Conservation (phyloP, 768 basidiomycete genomes). For the Russula abietina region DNA sequence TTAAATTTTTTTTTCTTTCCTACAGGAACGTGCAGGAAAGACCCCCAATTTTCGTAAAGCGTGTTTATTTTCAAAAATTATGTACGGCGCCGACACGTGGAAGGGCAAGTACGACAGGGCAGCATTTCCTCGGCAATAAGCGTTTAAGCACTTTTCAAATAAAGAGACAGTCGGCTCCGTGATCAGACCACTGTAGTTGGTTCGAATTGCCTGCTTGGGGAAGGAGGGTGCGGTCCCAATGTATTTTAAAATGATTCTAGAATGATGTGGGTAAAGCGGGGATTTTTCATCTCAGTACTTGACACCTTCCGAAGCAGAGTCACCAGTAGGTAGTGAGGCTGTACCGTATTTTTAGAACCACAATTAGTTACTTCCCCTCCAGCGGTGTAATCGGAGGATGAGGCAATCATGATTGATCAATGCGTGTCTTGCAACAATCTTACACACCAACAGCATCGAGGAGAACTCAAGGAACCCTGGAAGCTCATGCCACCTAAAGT, state of each 20-base stretch:
- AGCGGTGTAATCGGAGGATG: slow-evolving; percentile 21
- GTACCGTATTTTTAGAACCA: slow-evolving; percentile 4
- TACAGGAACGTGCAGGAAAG: slow-evolving; percentile 11
- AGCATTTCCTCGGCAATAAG: slow-evolving; percentile 20
- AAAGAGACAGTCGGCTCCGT: slow-evolving; percentile 14
- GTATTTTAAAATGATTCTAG: background rate
- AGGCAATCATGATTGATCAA: slow-evolving; percentile 14
- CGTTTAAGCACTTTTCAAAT: slow-evolving; percentile 23
- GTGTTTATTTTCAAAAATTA: slow-evolving; percentile 5
- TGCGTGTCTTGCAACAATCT: background rate
- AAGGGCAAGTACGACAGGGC: slow-evolving; percentile 5
- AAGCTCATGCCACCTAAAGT: background rate
- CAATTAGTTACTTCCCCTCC: background rate
- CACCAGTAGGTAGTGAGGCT: slow-evolving; percentile 18
- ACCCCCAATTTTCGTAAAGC: slow-evolving; percentile 4
- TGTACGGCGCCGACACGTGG: slow-evolving; percentile 10
- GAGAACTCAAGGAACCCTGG: slow-evolving; percentile 11
- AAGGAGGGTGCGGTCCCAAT: background rate
- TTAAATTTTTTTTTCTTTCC: slow-evolving; percentile 1
- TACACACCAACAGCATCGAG: slow-evolving; percentile 5
- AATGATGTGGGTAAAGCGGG: slow-evolving; percentile 10
- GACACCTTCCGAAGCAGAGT: slow-evolving; percentile 19
- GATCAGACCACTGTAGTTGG: slow-evolving; percentile 19
- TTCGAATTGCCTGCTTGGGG: slow-evolving; percentile 14
- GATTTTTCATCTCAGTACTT: slow-evolving; percentile 15